phyloP scores from a whole-genome alignment of 2,329 filamentous ascomycete genomes.

The Exophiala viscosa region DNA sequence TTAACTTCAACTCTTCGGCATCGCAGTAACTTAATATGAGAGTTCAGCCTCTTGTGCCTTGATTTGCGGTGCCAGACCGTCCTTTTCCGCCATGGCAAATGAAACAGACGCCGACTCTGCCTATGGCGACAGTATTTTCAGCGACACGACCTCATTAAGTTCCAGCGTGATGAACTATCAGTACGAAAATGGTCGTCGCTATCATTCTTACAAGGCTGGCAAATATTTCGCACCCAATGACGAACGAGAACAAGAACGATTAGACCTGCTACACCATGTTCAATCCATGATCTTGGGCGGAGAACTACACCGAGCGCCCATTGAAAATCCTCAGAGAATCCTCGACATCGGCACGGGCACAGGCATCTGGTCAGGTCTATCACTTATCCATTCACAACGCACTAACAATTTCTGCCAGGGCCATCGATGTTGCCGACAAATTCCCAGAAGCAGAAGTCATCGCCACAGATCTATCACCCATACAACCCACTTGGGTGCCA shows the following conservation, averaged over 20 bases:
- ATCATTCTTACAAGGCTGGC: constrained; percentile 27
- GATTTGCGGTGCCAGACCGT: neutral
- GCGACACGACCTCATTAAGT: constrained; percentile 25
- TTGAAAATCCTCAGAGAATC: constrained; percentile 41
- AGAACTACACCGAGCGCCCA: constrained; percentile 28
- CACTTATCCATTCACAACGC: constrained; percentile 16
- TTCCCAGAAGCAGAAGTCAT: constrained; percentile 29
- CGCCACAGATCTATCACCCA: constrained; percentile 33
- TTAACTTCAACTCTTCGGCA: too few relatives aligned
- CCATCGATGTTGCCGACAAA: constrained; percentile 31
- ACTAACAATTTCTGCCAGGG: constrained; percentile 33
- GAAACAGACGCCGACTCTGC: constrained; percentile 19
- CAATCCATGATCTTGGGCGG: constrained; percentile 38
- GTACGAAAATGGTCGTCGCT: constrained; percentile 32
- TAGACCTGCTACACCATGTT: constrained; percentile 36
- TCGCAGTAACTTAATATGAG: too few relatives aligned
- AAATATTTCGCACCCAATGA: constrained; percentile 33
- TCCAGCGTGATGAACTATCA: constrained; percentile 35
- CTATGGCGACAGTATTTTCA: constrained; percentile 19
- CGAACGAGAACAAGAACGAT: constrained; percentile 35
- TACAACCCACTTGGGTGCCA: constrained; percentile 36
- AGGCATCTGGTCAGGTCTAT: constrained; percentile 53
- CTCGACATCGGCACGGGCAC: constrained; percentile 60
- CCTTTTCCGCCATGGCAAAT: constrained; percentile 2
- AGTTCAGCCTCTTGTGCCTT: neutral